Evolutionary conservation across 345 rosid genomes (phyloP).

Genomic region (Reutealis trisperma): DNA sequence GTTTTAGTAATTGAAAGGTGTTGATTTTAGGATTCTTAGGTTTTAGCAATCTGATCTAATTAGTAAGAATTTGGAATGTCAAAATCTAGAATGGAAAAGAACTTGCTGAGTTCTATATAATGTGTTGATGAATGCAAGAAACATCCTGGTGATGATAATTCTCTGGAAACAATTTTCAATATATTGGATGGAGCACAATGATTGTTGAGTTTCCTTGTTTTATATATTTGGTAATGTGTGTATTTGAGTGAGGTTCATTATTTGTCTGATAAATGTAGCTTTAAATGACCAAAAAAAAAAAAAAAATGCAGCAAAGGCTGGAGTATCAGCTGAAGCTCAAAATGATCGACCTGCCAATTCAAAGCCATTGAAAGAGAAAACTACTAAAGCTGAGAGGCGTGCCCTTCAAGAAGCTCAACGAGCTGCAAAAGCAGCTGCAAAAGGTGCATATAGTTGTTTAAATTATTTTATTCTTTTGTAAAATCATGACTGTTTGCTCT

Average conservation of each 20-base stretch:
- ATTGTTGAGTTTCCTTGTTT: background rate
- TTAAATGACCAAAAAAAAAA: background rate
- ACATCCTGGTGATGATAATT: background rate
- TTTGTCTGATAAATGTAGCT: background rate
- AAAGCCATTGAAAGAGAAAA: conserved; percentile 74
- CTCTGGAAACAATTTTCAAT: background rate
- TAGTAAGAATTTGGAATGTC: background rate
- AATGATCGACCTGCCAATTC: conserved; percentile 48
- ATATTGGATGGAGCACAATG: background rate
- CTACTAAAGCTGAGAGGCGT: conserved; percentile 90
- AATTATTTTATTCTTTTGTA: background rate
- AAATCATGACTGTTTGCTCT: too few species aligned
- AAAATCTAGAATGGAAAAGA: background rate
- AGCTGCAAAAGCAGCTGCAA: conserved; percentile 89
- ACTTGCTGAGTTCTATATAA: background rate
- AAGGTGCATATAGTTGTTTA: conserved; percentile 45
- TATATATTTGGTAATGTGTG: background rate
- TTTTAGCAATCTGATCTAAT: background rate
- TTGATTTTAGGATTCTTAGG: background rate
- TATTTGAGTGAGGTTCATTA: background rate
- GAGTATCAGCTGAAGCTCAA: conserved; percentile 46
- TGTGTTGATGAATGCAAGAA: background rate
- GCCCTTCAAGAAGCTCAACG: conserved; percentile 93
- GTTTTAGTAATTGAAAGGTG: background rate
- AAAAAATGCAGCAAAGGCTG: conserved; percentile 52